Evolutionary conservation across 306 rosid genomes (phyloP).

Genomic region (Phaseolus lunatus): DNA sequence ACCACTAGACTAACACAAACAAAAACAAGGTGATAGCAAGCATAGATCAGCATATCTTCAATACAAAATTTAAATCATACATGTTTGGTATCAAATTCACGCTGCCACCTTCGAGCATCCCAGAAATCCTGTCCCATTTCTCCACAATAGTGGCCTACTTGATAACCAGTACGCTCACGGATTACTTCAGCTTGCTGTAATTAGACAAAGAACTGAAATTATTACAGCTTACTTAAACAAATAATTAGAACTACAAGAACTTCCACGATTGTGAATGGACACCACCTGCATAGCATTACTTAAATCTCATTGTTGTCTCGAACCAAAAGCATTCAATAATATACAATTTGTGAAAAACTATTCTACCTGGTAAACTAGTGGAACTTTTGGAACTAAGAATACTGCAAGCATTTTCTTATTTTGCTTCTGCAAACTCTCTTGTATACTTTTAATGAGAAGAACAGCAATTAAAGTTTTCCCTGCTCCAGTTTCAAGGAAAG

Average conservation of each 20-base stretch:
- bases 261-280: slow-evolving; percentile 16
- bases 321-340: slow-evolving; percentile 19
- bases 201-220: slow-evolving; percentile 51
- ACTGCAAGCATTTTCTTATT: slow-evolving; percentile 89
- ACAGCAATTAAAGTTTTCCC: slow-evolving; percentile 98
- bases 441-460: slow-evolving; percentile 84
- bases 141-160: slow-evolving; percentile 97
- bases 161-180: slow-evolving; percentile 93
- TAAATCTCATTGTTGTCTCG: neutral
- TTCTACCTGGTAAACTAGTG: slow-evolving; percentile 94
- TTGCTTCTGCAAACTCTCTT: slow-evolving; percentile 62
- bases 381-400: slow-evolving; percentile 95
- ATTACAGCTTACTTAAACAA: slow-evolving; percentile 73
- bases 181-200: slow-evolving; percentile 99
- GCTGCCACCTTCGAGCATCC: slow-evolving; percentile 99
- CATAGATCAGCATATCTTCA: slow-evolving; percentile 21
- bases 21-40: slow-evolving; percentile 32
- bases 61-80: slow-evolving; percentile 53
- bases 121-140: slow-evolving; percentile 99
- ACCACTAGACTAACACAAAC: neutral
- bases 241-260: slow-evolving; percentile 24
- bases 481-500: slow-evolving; percentile 99
- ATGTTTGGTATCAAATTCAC: slow-evolving; percentile 87
- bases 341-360: slow-evolving; percentile 1
- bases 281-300: slow-evolving; percentile 2